A percentile compares a stretch with the other conserved stretches of the same genome.
Conservation (phyloP, 1,284 basidiomycete species). For the Trichosporon ovoides region DNA sequence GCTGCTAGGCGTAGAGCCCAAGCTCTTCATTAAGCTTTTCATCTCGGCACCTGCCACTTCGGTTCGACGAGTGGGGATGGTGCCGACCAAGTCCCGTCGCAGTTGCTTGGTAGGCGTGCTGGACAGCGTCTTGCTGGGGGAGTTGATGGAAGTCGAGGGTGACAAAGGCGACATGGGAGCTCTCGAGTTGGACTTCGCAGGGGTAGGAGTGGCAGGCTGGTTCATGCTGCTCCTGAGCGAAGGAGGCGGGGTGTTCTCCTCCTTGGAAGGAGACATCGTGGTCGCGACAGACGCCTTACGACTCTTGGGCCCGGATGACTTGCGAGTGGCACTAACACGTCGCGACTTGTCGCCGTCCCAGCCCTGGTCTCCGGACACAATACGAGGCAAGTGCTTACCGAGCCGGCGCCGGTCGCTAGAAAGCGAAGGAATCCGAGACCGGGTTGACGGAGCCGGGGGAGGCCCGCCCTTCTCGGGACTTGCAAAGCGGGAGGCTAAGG, state of each 20-base stretch:
- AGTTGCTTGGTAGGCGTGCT: conserved; percentile 29
- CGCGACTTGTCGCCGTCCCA: conserved; percentile 35
- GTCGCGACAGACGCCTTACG: conserved; percentile 29
- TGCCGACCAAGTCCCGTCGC: conserved; percentile 5
- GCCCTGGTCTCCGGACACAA: conserved; percentile 46
- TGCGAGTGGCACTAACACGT: conserved; percentile 6
- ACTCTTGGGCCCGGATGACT: conserved; percentile 11
- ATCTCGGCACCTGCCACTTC: conserved; percentile 43
- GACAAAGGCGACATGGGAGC: conserved; percentile 8
- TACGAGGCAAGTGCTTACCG: conserved; percentile 48
- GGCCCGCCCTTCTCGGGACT: conserved; percentile 5
- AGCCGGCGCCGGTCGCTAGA: conserved; percentile 38
- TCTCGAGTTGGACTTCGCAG: background rate
- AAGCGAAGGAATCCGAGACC: conserved; percentile 13
- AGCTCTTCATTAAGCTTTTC: conserved; percentile 46
- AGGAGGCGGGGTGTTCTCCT: conserved; percentile 19
- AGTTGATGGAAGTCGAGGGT: conserved; percentile 28
- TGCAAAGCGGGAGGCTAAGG: conserved; percentile 17
- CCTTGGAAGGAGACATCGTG: conserved; percentile 7
- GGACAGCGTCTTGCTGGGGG: conserved; percentile 21
- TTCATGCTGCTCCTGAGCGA: background rate
- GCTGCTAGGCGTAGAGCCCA: conserved; percentile 33
- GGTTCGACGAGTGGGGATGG: conserved; percentile 28
- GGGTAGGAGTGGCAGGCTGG: conserved; percentile 7
- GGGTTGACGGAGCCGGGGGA: background rate